Base-by-base conservation (phyloP, 768 basidiomycete species). In the Lentinula boryana region DNA sequence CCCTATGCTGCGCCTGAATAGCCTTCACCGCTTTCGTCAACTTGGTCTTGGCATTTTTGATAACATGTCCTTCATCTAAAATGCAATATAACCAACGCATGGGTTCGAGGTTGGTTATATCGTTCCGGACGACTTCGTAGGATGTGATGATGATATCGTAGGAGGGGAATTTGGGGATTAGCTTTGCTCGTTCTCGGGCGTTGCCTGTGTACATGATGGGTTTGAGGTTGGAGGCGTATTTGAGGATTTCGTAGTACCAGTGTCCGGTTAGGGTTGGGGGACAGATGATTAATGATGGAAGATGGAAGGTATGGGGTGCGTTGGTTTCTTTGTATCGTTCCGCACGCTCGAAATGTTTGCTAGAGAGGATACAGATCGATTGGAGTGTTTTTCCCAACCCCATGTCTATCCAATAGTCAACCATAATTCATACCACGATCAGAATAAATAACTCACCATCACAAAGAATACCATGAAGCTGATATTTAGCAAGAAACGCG, bases 11-110 rank as follows among this genome's bases (percentile, higher is more conserved):
- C 0, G 96, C 93, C 58, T 83, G 84, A 49, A 98, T 82, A 61
- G 80, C 83, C 73, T 99, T 99, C 67, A 98, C 92, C 1, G 97
- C 95, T 71, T 95, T 94, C 0, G 96, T 95, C 41, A 99, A 82
- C 73, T 98, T 98, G 23, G 97, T 98, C 75, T 96, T 98, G 40
- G 93, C 90, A 69, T 98, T 99, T 81, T 98, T 98, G 75, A 99
- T 98, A 65, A 98, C 86, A 73, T 99, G 97, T 0, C 97, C 97
- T 75, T 99, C 97, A 69, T 99, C 97, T 58, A 99, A 83, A 44
- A 98, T 88, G 74, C 95, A 98, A 71, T 96, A 99, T 43, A 97
- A 80, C 93, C 94, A 99, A 67, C 86, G 84, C 64, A 90, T 69
- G 49, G 81, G 78, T 66, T 88, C 82, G 21, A 98, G 76, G 65